phyloP scores from a whole-genome alignment of 2,329 filamentous ascomycete species.

The Paraphoma sp. region DNA sequence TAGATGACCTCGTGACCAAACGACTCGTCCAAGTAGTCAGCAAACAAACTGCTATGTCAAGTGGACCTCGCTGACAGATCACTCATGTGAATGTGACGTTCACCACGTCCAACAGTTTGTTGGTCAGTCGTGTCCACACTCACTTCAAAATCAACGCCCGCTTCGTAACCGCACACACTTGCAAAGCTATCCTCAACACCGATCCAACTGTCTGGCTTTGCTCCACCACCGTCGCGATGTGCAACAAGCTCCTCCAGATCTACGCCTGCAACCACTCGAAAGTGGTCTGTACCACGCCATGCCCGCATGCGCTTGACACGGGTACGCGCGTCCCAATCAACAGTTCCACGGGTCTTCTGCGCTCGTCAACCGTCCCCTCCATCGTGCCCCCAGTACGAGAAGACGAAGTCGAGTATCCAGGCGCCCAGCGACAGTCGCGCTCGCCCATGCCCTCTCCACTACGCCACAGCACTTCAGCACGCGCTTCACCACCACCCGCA shows the following conservation, averaged over 20 bases:
- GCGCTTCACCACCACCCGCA: not conserved
- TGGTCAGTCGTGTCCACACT: not conserved
- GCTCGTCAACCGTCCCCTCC: conserved; percentile 10
- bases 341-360: no score
- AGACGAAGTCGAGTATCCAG: not conserved
- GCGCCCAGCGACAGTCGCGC: not conserved
- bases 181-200: not conserved
- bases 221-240: conserved; percentile 20
- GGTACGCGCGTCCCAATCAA: not conserved
- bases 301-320: conserved; percentile 25
- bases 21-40: not conserved
- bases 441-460: not conserved
- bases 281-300: conserved; percentile 35
- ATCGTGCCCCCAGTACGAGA: not conserved
- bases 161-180: not conserved
- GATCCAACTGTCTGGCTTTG: not conserved
- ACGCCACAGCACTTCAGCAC: not conserved
- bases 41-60: not conserved
- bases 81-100: not conserved
- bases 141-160: not conserved
- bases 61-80: no score
- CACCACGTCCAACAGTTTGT: not conserved
- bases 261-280: conserved; percentile 35
- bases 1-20: not conserved
- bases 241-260: conserved; percentile 32